Conservation (phyloP, 495 filamentous ascomycete genomes). For the Annulohypoxylon nitens region DNA sequence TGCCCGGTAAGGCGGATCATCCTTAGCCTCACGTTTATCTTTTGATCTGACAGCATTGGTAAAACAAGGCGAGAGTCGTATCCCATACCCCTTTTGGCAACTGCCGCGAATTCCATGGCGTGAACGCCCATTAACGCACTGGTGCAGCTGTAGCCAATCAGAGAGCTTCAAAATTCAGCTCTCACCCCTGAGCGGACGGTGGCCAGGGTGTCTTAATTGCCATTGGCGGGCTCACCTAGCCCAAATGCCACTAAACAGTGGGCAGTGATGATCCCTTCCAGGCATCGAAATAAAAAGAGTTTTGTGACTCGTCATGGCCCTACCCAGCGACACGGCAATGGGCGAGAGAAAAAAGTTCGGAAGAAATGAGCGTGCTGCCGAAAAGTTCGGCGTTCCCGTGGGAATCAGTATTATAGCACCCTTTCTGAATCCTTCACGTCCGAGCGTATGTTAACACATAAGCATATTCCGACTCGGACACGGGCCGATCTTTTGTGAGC, state of each 20-base stretch:
- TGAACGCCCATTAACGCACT: neutral
- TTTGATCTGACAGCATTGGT: neutral
- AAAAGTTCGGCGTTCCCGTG: neutral
- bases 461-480: neutral
- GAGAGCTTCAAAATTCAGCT: neutral
- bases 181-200: slow-evolving; percentile 14
- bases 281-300: slow-evolving; percentile 38
- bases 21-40: slow-evolving; percentile 20
- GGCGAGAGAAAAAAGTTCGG: neutral
- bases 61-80: slow-evolving; percentile 6
- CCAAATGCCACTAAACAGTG: neutral
- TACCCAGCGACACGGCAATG: neutral
- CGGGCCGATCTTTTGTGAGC: neutral
- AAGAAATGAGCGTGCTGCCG: neutral
- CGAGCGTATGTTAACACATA: neutral
- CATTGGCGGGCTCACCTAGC: slow-evolving; percentile 4
- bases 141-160: slow-evolving; percentile 18
- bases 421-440: neutral
- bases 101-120: slow-evolving; percentile 11
- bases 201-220: slow-evolving; percentile 26
- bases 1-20: slow-evolving; percentile 25
- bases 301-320: neutral
- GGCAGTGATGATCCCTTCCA: slow-evolving; percentile 38
- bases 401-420: slow-evolving; percentile 7
- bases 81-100: slow-evolving; percentile 17